phyloP scores from a whole-genome alignment of 805 yeast species.

The Saturnispora hagleri region DNA sequence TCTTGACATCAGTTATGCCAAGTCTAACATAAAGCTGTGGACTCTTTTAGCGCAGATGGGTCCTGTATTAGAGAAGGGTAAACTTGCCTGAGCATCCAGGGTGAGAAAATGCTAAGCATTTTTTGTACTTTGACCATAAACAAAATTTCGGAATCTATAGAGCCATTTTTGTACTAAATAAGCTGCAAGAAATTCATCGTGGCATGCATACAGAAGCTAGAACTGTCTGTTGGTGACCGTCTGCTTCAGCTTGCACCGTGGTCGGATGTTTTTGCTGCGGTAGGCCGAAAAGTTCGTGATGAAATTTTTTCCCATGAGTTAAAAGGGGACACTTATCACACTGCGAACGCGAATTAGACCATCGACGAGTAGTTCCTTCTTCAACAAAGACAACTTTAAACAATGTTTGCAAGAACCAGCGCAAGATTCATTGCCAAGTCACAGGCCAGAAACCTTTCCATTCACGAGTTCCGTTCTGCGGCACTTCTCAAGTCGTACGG shows the following conservation, averaged over 20 bases:
- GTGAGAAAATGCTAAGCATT: background rate
- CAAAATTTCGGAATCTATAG: background rate
- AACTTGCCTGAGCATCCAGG: background rate
- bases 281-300: background rate
- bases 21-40: constrained; percentile 1
- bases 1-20: constrained; percentile 3
- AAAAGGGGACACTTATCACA: constrained; percentile 32
- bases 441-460: constrained; percentile 62
- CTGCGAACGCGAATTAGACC: constrained; percentile 28
- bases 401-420: constrained; percentile 6
- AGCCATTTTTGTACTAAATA: background rate
- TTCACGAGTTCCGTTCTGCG: constrained; percentile 95
- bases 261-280: background rate
- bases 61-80: background rate
- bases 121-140: background rate
- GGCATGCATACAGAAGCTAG: no score
- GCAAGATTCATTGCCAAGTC: constrained; percentile 3
- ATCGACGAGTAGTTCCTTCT: background rate
- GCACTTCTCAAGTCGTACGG: constrained; percentile 73
- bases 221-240: no score
- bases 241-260: background rate
- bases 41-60: background rate
- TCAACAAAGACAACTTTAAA: background rate
- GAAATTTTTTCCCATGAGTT: constrained; percentile 8
- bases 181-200: background rate